Percentiles rank a stretch among this genome's conserved stretches.
Conservation (phyloP, 768 basidiomycete genomes). For the Tulasnella sp. region DNA sequence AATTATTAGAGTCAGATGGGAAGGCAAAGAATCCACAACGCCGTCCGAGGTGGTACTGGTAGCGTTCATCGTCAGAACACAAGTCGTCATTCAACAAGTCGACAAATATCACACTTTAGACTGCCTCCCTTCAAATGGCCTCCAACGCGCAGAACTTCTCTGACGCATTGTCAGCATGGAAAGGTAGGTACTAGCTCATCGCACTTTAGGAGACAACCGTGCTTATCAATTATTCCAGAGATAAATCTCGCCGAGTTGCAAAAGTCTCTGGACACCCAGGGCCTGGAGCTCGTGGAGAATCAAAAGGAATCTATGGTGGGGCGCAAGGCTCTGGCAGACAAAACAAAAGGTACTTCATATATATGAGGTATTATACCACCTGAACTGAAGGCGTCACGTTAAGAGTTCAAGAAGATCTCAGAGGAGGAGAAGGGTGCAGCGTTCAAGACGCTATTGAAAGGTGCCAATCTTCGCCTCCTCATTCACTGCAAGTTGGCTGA, state of each 20-base stretch:
- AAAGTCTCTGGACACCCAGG: constrained; percentile 85
- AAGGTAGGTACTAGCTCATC: constrained; percentile 42
- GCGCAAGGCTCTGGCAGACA: constrained; percentile 87
- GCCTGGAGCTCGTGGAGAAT: constrained; percentile 92
- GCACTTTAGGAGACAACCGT: neutral
- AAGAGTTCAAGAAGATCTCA: constrained; percentile 94
- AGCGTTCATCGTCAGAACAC: neutral
- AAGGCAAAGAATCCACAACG: neutral
- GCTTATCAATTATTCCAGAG: constrained; percentile 34
- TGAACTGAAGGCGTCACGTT: no score
- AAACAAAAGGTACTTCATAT: constrained; percentile 60
- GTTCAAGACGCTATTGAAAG: constrained; percentile 85
- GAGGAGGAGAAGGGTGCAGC: constrained; percentile 79
- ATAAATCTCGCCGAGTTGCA: constrained; percentile 86
- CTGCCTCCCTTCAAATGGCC: constrained; percentile 18
- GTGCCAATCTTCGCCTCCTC: constrained; percentile 31
- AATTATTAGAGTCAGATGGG: constrained; percentile 69
- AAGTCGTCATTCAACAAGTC: neutral
- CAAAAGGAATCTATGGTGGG: constrained; percentile 96
- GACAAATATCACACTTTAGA: constrained; percentile 7
- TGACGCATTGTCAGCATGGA: constrained; percentile 87
- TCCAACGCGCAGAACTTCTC: constrained; percentile 74
- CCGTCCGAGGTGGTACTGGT: neutral
- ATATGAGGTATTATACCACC: neutral
- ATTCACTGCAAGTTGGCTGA: no score